Evolutionary conservation across 495 filamentous ascomycete species (phyloP).

Genomic region (Xylaria bambusicola): DNA sequence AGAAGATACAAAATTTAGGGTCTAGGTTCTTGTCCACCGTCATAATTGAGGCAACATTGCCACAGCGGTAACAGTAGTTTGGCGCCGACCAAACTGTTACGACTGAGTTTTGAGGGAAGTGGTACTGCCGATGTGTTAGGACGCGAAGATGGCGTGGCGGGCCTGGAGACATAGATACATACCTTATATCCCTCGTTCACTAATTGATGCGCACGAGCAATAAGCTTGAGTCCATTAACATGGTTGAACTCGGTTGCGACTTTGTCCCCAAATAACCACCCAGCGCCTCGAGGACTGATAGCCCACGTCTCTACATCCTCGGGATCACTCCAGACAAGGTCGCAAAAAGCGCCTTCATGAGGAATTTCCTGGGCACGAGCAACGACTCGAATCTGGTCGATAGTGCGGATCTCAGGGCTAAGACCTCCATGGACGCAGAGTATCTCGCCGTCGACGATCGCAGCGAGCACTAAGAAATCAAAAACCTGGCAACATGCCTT

Average conservation of each 20-base stretch:
- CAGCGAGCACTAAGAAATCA: constrained; percentile 93
- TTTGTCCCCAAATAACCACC: constrained; percentile 97
- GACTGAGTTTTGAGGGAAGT: constrained; percentile 92
- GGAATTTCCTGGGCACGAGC: constrained; percentile 97
- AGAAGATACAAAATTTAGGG: constrained; percentile 92
- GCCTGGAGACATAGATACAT: constrained; percentile 22
- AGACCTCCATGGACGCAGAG: constrained; percentile 97
- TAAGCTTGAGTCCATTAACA: constrained; percentile 91
- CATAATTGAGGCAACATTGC: constrained; percentile 97
- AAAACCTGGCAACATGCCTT: constrained; percentile 99
- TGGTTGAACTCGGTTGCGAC: constrained; percentile 99
- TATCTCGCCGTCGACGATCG: constrained; percentile 95
- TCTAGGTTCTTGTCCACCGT: constrained; percentile 82
- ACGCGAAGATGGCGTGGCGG: no score
- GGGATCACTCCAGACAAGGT: constrained; percentile 97
- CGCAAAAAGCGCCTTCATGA: constrained; percentile 97
- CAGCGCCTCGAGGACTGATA: constrained; percentile 89
- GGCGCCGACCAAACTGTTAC: constrained; percentile 99
- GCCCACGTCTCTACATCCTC: constrained; percentile 99
- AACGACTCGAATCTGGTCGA: constrained; percentile 97
- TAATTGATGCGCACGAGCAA: constrained; percentile 93
- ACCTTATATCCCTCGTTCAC: constrained; percentile 99
- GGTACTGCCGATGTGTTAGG: constrained; percentile 60
- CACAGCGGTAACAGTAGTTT: constrained; percentile 98
- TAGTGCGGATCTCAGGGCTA: constrained; percentile 91